These are phyloP conservation scores for Moricandia arvensis DNA, from an alignment of 345 rosid species.

Conservation along the genomic window DNA sequence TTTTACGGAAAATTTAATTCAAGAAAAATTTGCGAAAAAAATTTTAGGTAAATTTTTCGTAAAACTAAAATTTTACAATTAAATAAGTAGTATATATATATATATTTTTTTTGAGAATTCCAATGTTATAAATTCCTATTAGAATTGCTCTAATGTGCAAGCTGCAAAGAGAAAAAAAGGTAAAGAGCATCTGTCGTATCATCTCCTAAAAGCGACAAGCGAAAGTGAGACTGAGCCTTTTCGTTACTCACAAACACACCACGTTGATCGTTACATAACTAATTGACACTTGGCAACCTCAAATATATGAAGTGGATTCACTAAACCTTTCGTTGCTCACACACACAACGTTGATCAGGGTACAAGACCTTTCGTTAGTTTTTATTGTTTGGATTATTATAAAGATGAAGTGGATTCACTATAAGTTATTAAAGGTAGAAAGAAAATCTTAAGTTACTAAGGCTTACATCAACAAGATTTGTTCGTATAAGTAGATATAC, in stretches of 20 bases:
- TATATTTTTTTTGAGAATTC: too few species aligned
- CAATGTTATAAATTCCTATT: too few species aligned
- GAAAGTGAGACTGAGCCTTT: slow-evolving; percentile 19
- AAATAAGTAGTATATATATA: too few species aligned
- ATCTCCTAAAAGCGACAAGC: slow-evolving; percentile 10
- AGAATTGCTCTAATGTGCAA: background rate
- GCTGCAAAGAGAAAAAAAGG: slow-evolving; percentile 10
- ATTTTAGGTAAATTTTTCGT: too few species aligned
- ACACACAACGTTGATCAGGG: background rate
- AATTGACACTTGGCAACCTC: background rate
- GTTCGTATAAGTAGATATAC: background rate
- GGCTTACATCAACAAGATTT: background rate
- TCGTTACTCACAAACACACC: background rate
- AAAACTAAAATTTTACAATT: too few species aligned
- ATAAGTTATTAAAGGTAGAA: background rate
- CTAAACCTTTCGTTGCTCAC: slow-evolving; percentile 5
- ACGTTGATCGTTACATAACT: background rate
- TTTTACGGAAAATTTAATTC: too few species aligned
- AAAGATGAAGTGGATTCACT: background rate
- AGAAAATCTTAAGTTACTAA: background rate
- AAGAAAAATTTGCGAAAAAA: too few species aligned
- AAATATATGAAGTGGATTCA: background rate
- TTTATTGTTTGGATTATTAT: background rate
- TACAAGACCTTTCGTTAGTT: too few species aligned
- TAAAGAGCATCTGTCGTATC: slow-evolving; percentile 14